Evolutionary conservation across 805 yeast genomes (phyloP), one percentile per base, ranked within the genome.

Genomic region (Yarrowia alimentaria): DNA sequence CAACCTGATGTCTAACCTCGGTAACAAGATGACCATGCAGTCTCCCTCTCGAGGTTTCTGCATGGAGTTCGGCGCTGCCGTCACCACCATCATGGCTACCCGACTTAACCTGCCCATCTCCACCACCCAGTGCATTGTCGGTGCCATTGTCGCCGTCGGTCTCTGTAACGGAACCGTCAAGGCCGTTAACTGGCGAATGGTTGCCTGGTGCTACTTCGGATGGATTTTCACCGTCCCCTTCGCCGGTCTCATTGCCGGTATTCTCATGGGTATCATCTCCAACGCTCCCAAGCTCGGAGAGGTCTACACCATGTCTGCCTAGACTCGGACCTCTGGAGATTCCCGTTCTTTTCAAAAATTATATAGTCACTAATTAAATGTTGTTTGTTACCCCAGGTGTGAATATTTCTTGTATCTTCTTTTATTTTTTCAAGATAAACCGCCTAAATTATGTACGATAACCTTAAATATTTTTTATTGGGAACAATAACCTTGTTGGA

Each of bases 31-130:
- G 66, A 83, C 83, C 51, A 71, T 81, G 58, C 88, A 82, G 69
- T 81, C 89, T 0, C 91, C 91, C 40, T 73, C 88, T 3, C 73
- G 91, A 67, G 91, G 91, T 10, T 84, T 82, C 61, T 69, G 85
- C 10, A 79, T 83, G 62, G 91, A 83, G 68, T 69, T 83, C 31
- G 90, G 89, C 54, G 86, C 90, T 55, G 90, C 90, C 31, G 67
- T 81, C 49, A 83, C 91, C 6, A 77, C 81, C 8, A 81, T 81
- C 35, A 76, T 84, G 78, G 90, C 91, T 22, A 78, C 91, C 5
- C 83, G 81, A 64, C 72, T 83, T 56, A 70, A 74, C 5, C 79
- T 83, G 56, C 91, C 91, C 37, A 78, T 83, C 24, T 82, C 89
- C 6, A 84, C 91, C 21, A 84, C 91, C 4, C 90, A 83, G 66